phyloP scores from a whole-genome alignment of 257 asterid species.

The Ligustrum vulgare region DNA sequence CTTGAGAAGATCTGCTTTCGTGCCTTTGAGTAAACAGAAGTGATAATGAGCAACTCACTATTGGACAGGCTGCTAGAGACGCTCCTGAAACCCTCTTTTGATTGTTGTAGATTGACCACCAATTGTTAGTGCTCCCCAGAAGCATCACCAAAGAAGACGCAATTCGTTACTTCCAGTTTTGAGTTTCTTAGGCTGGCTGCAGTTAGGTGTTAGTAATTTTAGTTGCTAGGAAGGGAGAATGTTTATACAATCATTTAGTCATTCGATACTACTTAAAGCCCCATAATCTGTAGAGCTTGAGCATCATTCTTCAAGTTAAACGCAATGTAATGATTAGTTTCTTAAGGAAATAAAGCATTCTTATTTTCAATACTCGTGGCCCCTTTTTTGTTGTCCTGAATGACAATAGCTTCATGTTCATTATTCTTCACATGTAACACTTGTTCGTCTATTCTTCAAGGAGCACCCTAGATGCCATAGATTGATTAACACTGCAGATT shows the following conservation, averaged over 20 bases:
- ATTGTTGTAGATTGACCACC: slow-evolving; percentile 19
- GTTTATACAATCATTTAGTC: slow-evolving; percentile 31
- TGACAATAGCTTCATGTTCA: background rate
- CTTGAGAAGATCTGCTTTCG: slow-evolving; percentile 63
- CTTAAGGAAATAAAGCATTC: background rate
- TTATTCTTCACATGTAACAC: background rate
- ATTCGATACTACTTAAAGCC: slow-evolving; percentile 33
- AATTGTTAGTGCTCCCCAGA: slow-evolving; percentile 15
- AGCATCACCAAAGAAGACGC: slow-evolving; percentile 23
- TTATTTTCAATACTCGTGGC: background rate
- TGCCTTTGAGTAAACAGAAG: slow-evolving; percentile 28
- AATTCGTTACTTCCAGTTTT: background rate
- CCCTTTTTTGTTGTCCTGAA: too few relatives aligned
- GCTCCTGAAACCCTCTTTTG: background rate
- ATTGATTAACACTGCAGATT: background rate
- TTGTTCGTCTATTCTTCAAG: background rate
- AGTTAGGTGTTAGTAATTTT: slow-evolving; percentile 36
- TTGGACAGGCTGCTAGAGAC: background rate
- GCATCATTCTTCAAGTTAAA: slow-evolving; percentile 24
- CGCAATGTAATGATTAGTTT: slow-evolving; percentile 21
- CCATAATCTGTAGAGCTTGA: slow-evolving; percentile 27
- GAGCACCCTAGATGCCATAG: background rate
- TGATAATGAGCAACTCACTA: slow-evolving; percentile 10
- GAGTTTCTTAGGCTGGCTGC: slow-evolving; percentile 33
- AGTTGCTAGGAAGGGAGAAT: slow-evolving; percentile 33